phyloP scores from a whole-genome alignment of 768 basidiomycete genomes.

The Podaxis sp. region DNA sequence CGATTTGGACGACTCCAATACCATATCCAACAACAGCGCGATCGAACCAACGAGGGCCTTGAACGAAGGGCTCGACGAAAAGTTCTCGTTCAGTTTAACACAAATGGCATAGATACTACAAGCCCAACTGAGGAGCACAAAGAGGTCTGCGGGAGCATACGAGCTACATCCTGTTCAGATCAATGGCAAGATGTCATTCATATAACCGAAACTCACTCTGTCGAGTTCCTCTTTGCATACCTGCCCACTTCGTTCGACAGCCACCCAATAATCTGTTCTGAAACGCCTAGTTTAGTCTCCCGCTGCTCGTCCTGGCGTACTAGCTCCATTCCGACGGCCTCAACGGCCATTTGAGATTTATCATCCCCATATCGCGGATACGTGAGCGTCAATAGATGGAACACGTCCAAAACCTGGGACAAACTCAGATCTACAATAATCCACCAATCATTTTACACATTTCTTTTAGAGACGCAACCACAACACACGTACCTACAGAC shows the following conservation, averaged over 20 bases:
- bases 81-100: constrained; percentile 40
- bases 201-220: constrained; percentile 45
- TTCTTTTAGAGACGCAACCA: constrained; percentile 2
- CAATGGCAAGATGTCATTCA: constrained; percentile 8
- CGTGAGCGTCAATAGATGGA: constrained; percentile 70
- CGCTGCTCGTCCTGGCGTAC: constrained; percentile 61
- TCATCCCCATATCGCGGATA: constrained; percentile 79
- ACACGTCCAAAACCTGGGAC: constrained; percentile 64
- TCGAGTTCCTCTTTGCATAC: constrained; percentile 48
- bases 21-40: constrained; percentile 60
- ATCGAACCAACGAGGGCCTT: constrained; percentile 51
- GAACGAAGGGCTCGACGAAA: constrained; percentile 49
- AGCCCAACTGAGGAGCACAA: constrained; percentile 72
- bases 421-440: constrained; percentile 50
- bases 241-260: constrained; percentile 62
- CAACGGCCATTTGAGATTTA: constrained; percentile 68
- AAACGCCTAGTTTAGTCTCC: constrained; percentile 53
- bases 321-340: constrained; percentile 61
- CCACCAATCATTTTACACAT: constrained; percentile 10
- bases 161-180: constrained; percentile 32
- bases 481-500: constrained; percentile 48
- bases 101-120: constrained; percentile 60
- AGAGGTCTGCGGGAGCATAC: constrained; percentile 58
- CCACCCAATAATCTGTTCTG: constrained; percentile 78
- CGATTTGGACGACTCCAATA: constrained; percentile 47